Evolutionary conservation across 352 stramenopile species (phyloP).

Genomic region (Globisporangium cylindrosporum): DNA sequence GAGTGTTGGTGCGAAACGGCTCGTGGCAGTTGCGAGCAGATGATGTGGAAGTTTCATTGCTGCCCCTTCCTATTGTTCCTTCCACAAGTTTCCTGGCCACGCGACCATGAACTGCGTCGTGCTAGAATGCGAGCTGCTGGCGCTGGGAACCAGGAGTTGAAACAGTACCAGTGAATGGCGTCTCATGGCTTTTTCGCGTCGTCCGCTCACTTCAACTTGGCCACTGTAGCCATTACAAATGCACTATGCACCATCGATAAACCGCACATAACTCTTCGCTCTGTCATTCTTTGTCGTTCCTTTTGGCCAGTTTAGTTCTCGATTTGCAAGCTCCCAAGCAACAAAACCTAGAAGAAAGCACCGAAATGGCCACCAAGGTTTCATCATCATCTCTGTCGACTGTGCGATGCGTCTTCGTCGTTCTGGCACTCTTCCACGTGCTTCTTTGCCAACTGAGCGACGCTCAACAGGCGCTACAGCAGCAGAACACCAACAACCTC

Average conservation of each 20-base stretch:
- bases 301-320: neutral
- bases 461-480: neutral
- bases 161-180: neutral
- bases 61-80: neutral
- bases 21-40: neutral
- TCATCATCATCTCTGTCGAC: neutral
- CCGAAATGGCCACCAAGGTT: neutral
- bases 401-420: neutral
- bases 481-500: neutral
- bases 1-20: neutral
- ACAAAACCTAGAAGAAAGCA: neutral
- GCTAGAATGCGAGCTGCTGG: neutral
- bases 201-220: neutral
- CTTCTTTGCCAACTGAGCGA: neutral
- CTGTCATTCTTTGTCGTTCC: neutral
- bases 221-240: slow-evolving; percentile 2
- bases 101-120: neutral
- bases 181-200: neutral
- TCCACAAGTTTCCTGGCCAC: neutral
- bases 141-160: neutral
- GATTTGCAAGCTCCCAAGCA: neutral
- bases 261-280: neutral
- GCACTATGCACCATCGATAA: neutral
- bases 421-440: neutral
- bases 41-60: neutral